phyloP scores from a whole-genome alignment of 75 land plant genomes.

The Selaginella tamariscina region DNA sequence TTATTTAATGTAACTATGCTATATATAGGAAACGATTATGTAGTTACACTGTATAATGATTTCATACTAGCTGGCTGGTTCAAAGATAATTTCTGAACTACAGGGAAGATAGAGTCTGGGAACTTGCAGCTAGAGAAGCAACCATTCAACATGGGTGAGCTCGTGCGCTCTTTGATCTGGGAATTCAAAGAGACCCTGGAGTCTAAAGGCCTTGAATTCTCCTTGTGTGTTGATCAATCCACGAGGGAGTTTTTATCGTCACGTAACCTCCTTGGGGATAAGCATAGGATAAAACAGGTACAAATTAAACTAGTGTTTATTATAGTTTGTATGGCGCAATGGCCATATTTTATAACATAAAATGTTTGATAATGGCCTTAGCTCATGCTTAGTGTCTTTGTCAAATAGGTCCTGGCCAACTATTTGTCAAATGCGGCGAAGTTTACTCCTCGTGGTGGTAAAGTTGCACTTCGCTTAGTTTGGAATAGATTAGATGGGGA shows the following conservation, averaged over 20 bases:
- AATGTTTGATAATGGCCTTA: too few relatives aligned
- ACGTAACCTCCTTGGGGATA: conserved; percentile 30
- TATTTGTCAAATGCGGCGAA: conserved; percentile 38
- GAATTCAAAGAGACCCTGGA: conserved; percentile 31
- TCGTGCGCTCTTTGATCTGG: conserved; percentile 34
- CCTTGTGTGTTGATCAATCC: conserved; percentile 25
- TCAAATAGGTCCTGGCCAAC: conserved; percentile 1
- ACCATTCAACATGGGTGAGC: conserved; percentile 27
- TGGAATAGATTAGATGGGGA: not conserved
- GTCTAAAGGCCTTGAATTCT: conserved; percentile 25
- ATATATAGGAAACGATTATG: too few relatives aligned
- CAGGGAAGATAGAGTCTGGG: conserved; percentile 36
- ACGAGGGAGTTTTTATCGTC: conserved; percentile 20
- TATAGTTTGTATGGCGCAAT: not conserved
- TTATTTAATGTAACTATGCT: too few relatives aligned
- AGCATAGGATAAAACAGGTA: conserved; percentile 30
- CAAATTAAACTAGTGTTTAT: not conserved
- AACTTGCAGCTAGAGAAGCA: conserved; percentile 29
- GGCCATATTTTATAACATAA: too few relatives aligned
- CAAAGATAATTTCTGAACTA: conserved; percentile 4
- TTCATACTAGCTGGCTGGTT: too few relatives aligned
- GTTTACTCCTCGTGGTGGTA: conserved; percentile 37
- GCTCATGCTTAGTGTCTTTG: too few relatives aligned
- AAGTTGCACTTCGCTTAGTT: conserved; percentile 18
- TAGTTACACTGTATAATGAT: too few relatives aligned